Conservation (phyloP, 163 green algal species). For the Scenedesmus sp. region DNA sequence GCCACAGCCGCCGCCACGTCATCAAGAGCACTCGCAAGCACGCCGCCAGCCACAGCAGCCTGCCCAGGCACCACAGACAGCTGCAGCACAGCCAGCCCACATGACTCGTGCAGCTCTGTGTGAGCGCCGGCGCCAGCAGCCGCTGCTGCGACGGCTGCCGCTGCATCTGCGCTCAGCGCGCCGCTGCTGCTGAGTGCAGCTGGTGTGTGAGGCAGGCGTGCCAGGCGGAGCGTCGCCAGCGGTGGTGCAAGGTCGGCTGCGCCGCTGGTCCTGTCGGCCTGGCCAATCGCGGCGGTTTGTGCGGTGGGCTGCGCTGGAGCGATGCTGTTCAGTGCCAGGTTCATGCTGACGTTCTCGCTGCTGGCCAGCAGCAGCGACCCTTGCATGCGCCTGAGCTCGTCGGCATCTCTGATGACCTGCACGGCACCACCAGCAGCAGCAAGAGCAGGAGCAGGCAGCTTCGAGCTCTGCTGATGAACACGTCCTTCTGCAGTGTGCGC, state of each 20-base stretch:
- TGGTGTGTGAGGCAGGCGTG: neutral
- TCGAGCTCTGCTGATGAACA: neutral
- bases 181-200: neutral
- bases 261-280: neutral
- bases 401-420: slow-evolving; percentile 12
- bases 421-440: neutral
- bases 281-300: neutral
- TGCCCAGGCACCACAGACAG: slow-evolving; percentile 25
- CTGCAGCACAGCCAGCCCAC: slow-evolving; percentile 37
- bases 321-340: neutral
- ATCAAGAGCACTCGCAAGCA: slow-evolving; percentile 37
- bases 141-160: neutral
- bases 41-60: neutral
- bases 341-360: slow-evolving; percentile 4
- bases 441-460: neutral
- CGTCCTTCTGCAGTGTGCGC: too few relatives aligned
- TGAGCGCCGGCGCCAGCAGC: neutral
- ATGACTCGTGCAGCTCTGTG: slow-evolving; percentile 47
- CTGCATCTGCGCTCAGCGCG: neutral
- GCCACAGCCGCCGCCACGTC: slow-evolving; percentile 12
- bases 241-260: neutral
- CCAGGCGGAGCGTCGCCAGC: neutral
- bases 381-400: neutral
- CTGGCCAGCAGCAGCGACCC: neutral
- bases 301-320: neutral